phyloP scores from a whole-genome alignment of 2,329 filamentous ascomycete species.

The Bipolaris oryzae region DNA sequence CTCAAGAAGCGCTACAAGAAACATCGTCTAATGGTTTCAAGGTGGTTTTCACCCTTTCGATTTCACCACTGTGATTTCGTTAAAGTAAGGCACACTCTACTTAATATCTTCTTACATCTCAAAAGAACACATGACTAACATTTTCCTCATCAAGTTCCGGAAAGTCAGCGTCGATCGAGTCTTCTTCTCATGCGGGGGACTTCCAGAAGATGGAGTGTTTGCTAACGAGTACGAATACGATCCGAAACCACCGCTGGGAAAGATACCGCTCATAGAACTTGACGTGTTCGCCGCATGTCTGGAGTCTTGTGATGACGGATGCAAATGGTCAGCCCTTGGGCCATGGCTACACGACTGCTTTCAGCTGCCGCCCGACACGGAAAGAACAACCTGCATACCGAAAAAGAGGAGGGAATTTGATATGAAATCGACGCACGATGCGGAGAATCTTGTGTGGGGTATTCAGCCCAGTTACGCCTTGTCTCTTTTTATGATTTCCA shows the following conservation, averaged over 20 bases:
- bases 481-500: neutral
- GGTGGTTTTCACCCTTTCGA: neutral
- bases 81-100: neutral
- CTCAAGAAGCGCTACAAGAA: neutral
- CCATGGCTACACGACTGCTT: neutral
- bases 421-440: neutral
- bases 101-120: neutral
- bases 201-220: neutral
- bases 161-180: neutral
- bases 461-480: neutral
- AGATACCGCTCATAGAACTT: neutral
- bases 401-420: neutral
- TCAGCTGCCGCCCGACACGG: neutral
- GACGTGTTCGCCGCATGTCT: neutral
- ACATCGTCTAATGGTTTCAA: neutral
- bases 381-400: neutral
- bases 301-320: neutral
- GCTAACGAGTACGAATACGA: neutral
- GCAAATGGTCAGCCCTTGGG: neutral
- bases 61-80: neutral
- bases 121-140: neutral
- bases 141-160: neutral
- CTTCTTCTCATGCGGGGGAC: neutral
- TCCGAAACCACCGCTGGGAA: neutral
- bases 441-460: neutral